Evolutionary conservation across 2,329 filamentous ascomycete genomes (phyloP).

Genomic region (Juglanconis sp.): DNA sequence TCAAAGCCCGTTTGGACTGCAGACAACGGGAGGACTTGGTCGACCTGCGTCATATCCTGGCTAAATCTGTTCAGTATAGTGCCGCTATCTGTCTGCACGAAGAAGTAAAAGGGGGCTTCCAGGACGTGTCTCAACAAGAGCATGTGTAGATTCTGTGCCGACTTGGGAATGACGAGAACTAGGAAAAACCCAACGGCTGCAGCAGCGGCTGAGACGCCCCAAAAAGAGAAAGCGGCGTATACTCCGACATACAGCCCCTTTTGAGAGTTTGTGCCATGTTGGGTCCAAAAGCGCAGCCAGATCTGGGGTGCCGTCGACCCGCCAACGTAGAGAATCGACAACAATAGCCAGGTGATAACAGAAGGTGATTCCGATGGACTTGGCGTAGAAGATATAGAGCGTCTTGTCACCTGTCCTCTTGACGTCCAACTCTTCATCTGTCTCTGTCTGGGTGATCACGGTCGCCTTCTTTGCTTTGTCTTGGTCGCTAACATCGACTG

Average conservation of each 20-base stretch:
- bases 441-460: too few species aligned
- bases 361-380: too few species aligned
- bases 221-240: too few species aligned
- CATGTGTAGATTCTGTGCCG: background rate
- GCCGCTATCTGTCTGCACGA: background rate
- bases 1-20: too few species aligned
- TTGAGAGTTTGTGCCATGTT: background rate
- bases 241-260: background rate
- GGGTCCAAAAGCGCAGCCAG: background rate
- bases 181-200: too few species aligned
- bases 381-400: too few species aligned
- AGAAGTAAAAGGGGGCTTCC: background rate
- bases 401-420: too few species aligned
- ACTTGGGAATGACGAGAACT: background rate
- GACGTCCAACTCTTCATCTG: too few species aligned
- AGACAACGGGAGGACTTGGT: background rate
- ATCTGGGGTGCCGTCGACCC: background rate
- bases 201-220: too few species aligned
- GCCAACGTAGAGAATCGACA: background rate
- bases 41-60: slow-evolving; percentile 1
- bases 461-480: too few species aligned
- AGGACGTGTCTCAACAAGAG: background rate
- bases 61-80: background rate
- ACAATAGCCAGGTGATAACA: too few species aligned
- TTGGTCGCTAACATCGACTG: too few species aligned